Conservation (phyloP, 371 early-diverging fungal species). For the Rhizopus arrhizus region DNA sequence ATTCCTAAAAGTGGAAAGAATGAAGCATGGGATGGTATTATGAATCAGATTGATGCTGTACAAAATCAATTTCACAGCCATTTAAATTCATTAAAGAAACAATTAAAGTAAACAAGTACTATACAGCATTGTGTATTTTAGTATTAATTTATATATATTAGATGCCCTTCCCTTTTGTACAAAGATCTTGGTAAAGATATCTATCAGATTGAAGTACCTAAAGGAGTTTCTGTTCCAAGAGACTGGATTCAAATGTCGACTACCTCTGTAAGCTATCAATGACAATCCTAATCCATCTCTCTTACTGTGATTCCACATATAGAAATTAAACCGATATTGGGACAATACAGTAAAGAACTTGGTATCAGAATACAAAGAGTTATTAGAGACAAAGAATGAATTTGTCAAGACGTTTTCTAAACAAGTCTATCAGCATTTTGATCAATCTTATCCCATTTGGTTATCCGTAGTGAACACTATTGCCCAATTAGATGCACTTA, state of each 20-base stretch:
- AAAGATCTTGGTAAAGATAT: slow-evolving; percentile 95
- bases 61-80: slow-evolving; percentile 70
- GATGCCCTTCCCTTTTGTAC: slow-evolving; percentile 65
- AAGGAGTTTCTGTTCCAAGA: slow-evolving; percentile 73
- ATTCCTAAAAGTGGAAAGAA: slow-evolving; percentile 79
- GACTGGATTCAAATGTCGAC: slow-evolving; percentile 80
- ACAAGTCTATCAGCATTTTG: slow-evolving; percentile 79
- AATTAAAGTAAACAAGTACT: slow-evolving; percentile 53
- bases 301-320: slow-evolving; percentile 11
- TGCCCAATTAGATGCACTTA: slow-evolving; percentile 91
- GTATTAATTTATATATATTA: slow-evolving; percentile 14
- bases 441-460: slow-evolving; percentile 72
- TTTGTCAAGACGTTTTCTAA: slow-evolving; percentile 67
- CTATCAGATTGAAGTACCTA: slow-evolving; percentile 92
- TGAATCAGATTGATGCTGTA: slow-evolving; percentile 53
- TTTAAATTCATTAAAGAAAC: slow-evolving; percentile 60
- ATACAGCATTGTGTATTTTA: neutral
- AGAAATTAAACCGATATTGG: slow-evolving; percentile 89
- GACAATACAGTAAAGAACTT: slow-evolving; percentile 68
- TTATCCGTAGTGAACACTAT: slow-evolving; percentile 71
- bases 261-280: slow-evolving; percentile 62
- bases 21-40: slow-evolving; percentile 72
- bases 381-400: slow-evolving; percentile 79
- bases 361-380: slow-evolving; percentile 78
- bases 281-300: neutral